A percentile compares a stretch with the other conserved stretches of the same genome.
phyloP scores from a whole-genome alignment of 371 early-diverging fungal species.

The Haplosporangium sp. region DNA sequence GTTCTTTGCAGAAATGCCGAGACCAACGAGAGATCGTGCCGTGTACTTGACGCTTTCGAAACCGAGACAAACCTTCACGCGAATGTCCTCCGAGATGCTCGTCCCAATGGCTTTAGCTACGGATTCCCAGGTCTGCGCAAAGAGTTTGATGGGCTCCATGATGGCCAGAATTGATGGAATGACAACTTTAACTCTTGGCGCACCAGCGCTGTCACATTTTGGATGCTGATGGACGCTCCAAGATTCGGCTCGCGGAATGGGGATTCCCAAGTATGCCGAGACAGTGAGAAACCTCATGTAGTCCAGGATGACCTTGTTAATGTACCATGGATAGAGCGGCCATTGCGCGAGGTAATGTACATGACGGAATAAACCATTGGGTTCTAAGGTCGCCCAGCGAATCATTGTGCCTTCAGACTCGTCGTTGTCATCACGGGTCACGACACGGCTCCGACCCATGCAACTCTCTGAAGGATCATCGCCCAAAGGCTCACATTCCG shows the following conservation, averaged over 20 bases:
- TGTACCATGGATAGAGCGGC: not conserved
- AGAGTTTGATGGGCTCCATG: slow-evolving; percentile 3
- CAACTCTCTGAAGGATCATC: not conserved
- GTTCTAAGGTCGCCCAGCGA: slow-evolving; percentile 1
- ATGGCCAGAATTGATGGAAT: slow-evolving; percentile 4
- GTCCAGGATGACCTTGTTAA: slow-evolving; percentile 17
- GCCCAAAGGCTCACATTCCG: slow-evolving; percentile 14
- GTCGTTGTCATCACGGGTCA: not conserved
- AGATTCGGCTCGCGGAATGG: not conserved
- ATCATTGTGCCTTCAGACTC: not conserved
- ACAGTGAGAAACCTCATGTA: not conserved
- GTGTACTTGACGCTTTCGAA: slow-evolving; percentile 20
- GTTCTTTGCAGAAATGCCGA: slow-evolving; percentile 4
- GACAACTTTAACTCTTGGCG: not conserved
- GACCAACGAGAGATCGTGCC: not conserved
- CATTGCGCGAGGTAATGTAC: slow-evolving; percentile 11
- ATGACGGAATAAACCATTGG: slow-evolving; percentile 8
- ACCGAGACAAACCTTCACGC: slow-evolving; percentile 20
- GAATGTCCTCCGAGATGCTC: not conserved
- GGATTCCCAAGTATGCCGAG: not conserved
- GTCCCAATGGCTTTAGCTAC: slow-evolving; percentile 8
- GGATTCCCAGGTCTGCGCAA: slow-evolving; percentile 22
- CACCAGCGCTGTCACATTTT: no score
- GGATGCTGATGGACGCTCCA: not conserved
- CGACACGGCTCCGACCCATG: not conserved